These are phyloP conservation scores for Irpex sp. DNA, from an alignment of 1,284 basidiomycete genomes.

Conservation along the genomic window DNA sequence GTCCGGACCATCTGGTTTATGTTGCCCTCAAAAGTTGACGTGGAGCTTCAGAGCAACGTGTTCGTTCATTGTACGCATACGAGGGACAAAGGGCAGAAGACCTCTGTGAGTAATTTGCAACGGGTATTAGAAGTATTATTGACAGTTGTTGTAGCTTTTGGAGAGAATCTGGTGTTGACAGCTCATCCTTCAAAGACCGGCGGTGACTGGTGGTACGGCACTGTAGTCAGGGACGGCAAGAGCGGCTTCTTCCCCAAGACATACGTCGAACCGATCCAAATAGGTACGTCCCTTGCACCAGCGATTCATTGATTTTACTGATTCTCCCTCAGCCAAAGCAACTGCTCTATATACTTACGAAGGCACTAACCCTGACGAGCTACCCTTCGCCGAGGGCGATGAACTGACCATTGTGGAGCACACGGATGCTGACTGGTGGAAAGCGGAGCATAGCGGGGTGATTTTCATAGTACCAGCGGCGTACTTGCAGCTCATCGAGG, in stretches of 20 bases:
- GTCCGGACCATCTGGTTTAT: slow-evolving; percentile 16
- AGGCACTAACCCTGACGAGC: slow-evolving; percentile 70
- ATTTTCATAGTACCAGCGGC: slow-evolving; percentile 88
- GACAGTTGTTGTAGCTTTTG: slow-evolving; percentile 58
- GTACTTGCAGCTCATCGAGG: slow-evolving; percentile 80
- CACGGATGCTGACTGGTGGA: slow-evolving; percentile 89
- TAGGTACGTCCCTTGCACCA: slow-evolving; percentile 46
- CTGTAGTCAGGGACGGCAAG: slow-evolving; percentile 59
- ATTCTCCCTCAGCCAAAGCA: slow-evolving; percentile 47
- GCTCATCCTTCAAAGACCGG: slow-evolving; percentile 85
- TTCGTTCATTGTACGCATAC: slow-evolving; percentile 81
- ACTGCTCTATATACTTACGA: slow-evolving; percentile 80
- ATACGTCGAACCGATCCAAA: slow-evolving; percentile 74
- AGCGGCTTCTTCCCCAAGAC: slow-evolving; percentile 90
- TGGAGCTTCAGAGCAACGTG: slow-evolving; percentile 53
- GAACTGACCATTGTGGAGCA: slow-evolving; percentile 74
- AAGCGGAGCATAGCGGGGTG: slow-evolving; percentile 78
- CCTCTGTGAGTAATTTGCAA: slow-evolving; percentile 53
- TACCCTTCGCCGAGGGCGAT: slow-evolving; percentile 81
- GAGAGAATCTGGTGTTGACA: slow-evolving; percentile 74
- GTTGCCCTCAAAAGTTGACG: too few species aligned
- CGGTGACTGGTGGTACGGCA: slow-evolving; percentile 94
- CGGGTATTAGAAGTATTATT: not conserved
- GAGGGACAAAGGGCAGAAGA: slow-evolving; percentile 85
- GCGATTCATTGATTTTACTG: slow-evolving; percentile 16